A percentile compares a stretch with the other conserved stretches of the same genome.
phyloP scores from a whole-genome alignment of 2,329 filamentous ascomycete genomes.

The Ophiostoma sp. region DNA sequence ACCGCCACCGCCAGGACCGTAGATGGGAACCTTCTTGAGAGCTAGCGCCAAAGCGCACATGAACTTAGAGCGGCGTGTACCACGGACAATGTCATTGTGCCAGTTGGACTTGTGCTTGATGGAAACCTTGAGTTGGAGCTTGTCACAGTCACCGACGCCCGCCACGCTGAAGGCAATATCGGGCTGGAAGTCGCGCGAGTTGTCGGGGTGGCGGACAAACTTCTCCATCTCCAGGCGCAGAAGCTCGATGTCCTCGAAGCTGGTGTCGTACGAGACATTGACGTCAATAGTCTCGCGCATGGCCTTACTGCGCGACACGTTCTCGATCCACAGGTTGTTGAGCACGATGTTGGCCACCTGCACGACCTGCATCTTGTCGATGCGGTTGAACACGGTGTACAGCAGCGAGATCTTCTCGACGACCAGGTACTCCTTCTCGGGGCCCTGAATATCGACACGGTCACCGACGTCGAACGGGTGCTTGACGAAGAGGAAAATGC shows the following conservation, averaged over 20 bases:
- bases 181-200: slow-evolving; percentile 85
- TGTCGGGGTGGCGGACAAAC: slow-evolving; percentile 82
- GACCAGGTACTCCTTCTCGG: slow-evolving; percentile 63
- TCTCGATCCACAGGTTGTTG: slow-evolving; percentile 94
- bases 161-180: slow-evolving; percentile 77
- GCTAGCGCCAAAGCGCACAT: slow-evolving; percentile 90
- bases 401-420: slow-evolving; percentile 94
- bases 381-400: slow-evolving; percentile 86
- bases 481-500: slow-evolving; percentile 98
- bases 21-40: slow-evolving; percentile 82
- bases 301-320: slow-evolving; percentile 83
- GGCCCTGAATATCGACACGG: slow-evolving; percentile 73
- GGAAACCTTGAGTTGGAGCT: slow-evolving; percentile 77
- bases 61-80: slow-evolving; percentile 85
- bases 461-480: slow-evolving; percentile 97
- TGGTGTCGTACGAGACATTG: slow-evolving; percentile 81
- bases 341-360: slow-evolving; percentile 89
- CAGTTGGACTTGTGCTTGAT: slow-evolving; percentile 93
- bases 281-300: slow-evolving; percentile 86
- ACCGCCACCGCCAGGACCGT: slow-evolving; percentile 72
- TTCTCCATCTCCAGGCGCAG: slow-evolving; percentile 80
- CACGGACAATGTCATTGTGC: slow-evolving; percentile 81
- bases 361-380: slow-evolving; percentile 75
- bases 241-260: slow-evolving; percentile 84
- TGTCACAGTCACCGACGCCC: slow-evolving; percentile 82